These are phyloP conservation scores for Penicillium nucicola DNA, from an alignment of 495 filamentous ascomycete genomes.

Conservation along the genomic window DNA sequence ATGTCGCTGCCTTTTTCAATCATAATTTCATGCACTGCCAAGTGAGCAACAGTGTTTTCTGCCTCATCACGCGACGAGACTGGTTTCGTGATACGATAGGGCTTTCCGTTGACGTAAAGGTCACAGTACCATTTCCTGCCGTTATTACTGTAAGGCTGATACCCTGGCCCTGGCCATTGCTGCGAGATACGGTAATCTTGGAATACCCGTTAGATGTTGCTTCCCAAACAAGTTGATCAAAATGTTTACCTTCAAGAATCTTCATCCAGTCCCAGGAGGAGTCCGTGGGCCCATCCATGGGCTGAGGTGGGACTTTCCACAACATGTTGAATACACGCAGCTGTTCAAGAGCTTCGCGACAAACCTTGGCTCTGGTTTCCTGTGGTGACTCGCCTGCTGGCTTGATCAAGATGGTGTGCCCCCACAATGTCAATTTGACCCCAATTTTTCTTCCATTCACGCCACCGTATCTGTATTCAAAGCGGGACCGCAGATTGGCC, in stretches of 20 bases:
- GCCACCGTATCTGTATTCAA: constrained; percentile 18
- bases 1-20: constrained; percentile 1
- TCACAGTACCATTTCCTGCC: constrained; percentile 22
- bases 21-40: constrained; percentile 23
- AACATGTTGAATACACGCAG: constrained; percentile 18
- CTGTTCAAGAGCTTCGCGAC: constrained; percentile 22
- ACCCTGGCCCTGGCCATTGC: constrained; percentile 13
- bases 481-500: constrained; percentile 22
- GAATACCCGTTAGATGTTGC: neutral
- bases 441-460: constrained; percentile 11
- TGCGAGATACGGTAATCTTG: constrained; percentile 25
- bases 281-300: constrained; percentile 8
- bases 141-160: constrained; percentile 15
- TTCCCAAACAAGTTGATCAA: neutral
- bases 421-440: constrained; percentile 31
- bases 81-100: constrained; percentile 11
- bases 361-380: constrained; percentile 24
- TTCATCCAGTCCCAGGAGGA: constrained; percentile 28
- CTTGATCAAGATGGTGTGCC: constrained; percentile 23
- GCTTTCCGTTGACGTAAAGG: constrained; percentile 10
- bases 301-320: constrained; percentile 29
- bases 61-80: constrained; percentile 12
- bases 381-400: constrained; percentile 2
- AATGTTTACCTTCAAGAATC: constrained; percentile 26
- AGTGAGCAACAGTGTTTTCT: constrained; percentile 26